Base-by-base conservation (phyloP, 2,329 filamentous ascomycete genomes). In the Knufia fluminis region DNA sequence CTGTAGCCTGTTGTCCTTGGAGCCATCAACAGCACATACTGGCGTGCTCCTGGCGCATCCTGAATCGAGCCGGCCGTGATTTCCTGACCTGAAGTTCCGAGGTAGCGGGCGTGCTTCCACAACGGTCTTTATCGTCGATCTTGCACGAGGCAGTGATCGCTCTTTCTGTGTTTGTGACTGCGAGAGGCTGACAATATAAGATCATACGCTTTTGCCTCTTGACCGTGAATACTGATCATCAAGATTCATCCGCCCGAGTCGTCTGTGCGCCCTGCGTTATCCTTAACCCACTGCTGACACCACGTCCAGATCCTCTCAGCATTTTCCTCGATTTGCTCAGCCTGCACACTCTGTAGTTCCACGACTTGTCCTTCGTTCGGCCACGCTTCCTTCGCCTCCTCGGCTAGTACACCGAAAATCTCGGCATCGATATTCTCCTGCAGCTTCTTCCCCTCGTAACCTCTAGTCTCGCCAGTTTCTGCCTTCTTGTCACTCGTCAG, bases 381-480 rank as follows among this genome's bases (percentile, higher is more conserved):
- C 62, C 91, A 98, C 9, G 85, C 80, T 55, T 95, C 90, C 52
- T 82, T 75, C 26, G 92, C 92, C 71, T 98, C 92, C 58, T 95
- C 84, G 17, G 94, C 73, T 49, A 98, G 71, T 22, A 97, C 87
- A 63, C 95, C 85, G 83, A 98, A 97, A 63, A 98, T 97, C 71
- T 98, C 92, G 24, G 87, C 85, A 67, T 98, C 92, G 52, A 98
- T 73, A 64, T 98, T 98, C 67, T 97, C 92, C 66, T 97, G 86
- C 38, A 98, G 72, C 67, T 98, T 98, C 54, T 78, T 76, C 63
- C 92, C 86, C 54, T 79, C 76, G 66, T 96, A 96, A 54, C 87
- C 85, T 57, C 85, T 86, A 33, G 52, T 46, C 28, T 45, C 42
- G 22, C 46, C 32, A 23, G 26, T 19, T 33, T 45, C 50, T 10